These are phyloP conservation scores for Drechslerella dactyloides DNA, from an alignment of 2,329 filamentous ascomycete genomes.

Conservation along the genomic window DNA sequence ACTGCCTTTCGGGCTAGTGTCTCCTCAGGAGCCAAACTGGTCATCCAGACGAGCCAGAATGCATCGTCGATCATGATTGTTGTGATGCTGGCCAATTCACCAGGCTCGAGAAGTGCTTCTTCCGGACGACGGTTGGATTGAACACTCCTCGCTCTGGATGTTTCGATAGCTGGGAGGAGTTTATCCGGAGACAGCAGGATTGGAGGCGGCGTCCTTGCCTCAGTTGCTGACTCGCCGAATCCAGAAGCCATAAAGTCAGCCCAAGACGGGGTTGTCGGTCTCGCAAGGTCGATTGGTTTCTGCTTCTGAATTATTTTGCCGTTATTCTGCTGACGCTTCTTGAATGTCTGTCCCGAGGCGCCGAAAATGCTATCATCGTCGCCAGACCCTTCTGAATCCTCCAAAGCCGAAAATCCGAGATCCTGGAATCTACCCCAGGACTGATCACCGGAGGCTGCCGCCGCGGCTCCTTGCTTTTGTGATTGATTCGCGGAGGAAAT, in stretches of 20 bases:
- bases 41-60: constrained; percentile 99
- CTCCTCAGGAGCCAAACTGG: constrained; percentile 89
- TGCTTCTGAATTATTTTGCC: constrained; percentile 24
- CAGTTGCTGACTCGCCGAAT: constrained; percentile 75
- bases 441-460: constrained; percentile 73
- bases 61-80: constrained; percentile 87
- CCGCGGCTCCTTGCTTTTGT: constrained; percentile 73
- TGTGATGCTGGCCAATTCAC: constrained; percentile 90
- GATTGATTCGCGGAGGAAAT: constrained; percentile 91
- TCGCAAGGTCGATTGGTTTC: constrained; percentile 66
- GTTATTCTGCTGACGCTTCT: constrained; percentile 56
- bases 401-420: constrained; percentile 82
- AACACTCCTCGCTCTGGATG: constrained; percentile 76
- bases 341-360: constrained; percentile 69
- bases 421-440: constrained; percentile 98
- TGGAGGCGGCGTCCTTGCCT: constrained; percentile 68
- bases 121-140: constrained; percentile 81
- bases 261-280: constrained; percentile 96
- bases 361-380: constrained; percentile 58
- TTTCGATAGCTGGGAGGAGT: constrained; percentile 81
- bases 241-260: constrained; percentile 95
- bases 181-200: constrained; percentile 90
- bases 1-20: constrained; percentile 83
- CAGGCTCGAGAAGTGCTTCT: constrained; percentile 76
- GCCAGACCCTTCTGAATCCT: constrained; percentile 64